Percentiles rank a stretch among this genome's conserved stretches.
These are phyloP conservation scores for Chaetoscypha palmicola DNA, from an alignment of 2,329 filamentous ascomycete species.

Conservation along the genomic window DNA sequence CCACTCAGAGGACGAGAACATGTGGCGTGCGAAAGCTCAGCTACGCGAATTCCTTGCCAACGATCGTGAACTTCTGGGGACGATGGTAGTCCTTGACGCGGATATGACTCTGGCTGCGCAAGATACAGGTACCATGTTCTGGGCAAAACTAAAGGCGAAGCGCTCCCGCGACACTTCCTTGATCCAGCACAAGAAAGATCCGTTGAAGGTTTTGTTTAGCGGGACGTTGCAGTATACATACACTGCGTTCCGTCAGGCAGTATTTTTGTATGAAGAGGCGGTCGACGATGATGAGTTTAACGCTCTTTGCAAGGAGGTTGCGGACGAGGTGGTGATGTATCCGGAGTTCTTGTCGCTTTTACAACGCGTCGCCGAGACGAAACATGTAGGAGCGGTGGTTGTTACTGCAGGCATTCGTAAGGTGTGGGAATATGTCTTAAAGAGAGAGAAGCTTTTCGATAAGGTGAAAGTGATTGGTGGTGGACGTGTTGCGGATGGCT, in stretches of 20 bases:
- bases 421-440: constrained; percentile 50
- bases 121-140: constrained; percentile 47
- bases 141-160: constrained; percentile 29
- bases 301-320: constrained; percentile 38
- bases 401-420: constrained; percentile 47
- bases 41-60: constrained; percentile 14
- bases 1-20: constrained; percentile 37
- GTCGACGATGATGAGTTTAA: constrained; percentile 36
- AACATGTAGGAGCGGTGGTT: constrained; percentile 41
- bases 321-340: constrained; percentile 36
- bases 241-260: constrained; percentile 46
- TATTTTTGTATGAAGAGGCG: constrained; percentile 44
- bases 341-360: constrained; percentile 43
- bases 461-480: constrained; percentile 46
- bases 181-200: too few species aligned
- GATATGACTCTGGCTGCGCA: constrained; percentile 47
- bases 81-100: constrained; percentile 49
- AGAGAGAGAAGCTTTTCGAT: constrained; percentile 35
- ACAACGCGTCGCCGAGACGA: constrained; percentile 21
- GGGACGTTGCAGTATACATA: constrained; percentile 44
- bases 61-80: constrained; percentile 30
- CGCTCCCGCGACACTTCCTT: constrained; percentile 8
- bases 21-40: constrained; percentile 4
- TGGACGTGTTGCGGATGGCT: constrained; percentile 39
- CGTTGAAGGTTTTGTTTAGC: constrained; percentile 42